Conservation (phyloP, 1,284 basidiomycete species). For the Bjerkandera adusta region DNA sequence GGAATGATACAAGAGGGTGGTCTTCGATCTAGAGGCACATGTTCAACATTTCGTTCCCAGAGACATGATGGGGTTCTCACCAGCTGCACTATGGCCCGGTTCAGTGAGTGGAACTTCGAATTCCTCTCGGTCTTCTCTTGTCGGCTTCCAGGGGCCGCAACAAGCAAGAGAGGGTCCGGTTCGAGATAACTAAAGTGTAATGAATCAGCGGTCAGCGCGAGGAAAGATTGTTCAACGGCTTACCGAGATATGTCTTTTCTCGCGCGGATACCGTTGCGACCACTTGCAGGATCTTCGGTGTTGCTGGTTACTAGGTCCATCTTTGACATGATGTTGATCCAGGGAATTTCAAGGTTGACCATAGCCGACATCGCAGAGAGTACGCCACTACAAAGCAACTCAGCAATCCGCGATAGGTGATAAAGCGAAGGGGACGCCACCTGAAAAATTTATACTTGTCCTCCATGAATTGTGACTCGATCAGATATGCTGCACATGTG, state of each 20-base stretch:
- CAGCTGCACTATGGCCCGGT: slow-evolving; percentile 92
- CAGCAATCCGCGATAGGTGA: slow-evolving; percentile 3
- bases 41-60: slow-evolving; percentile 7
- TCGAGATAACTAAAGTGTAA: slow-evolving; percentile 78
- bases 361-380: slow-evolving; percentile 98
- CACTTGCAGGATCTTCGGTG: slow-evolving; percentile 58
- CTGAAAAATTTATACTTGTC: slow-evolving; percentile 98
- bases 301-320: slow-evolving; percentile 91
- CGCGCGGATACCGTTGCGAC: slow-evolving; percentile 70
- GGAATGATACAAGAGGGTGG: slow-evolving; percentile 95
- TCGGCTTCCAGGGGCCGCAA: slow-evolving; percentile 57
- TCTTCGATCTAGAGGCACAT: slow-evolving; percentile 83
- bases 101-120: slow-evolving; percentile 90
- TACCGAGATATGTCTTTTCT: slow-evolving; percentile 79
- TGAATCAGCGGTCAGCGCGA: slow-evolving; percentile 6
- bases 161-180: slow-evolving; percentile 91
- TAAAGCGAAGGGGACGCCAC: slow-evolving; percentile 32
- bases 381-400: slow-evolving; percentile 68
- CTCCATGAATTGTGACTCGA: slow-evolving; percentile 99
- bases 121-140: slow-evolving; percentile 59
- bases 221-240: slow-evolving; percentile 4
- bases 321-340: slow-evolving; percentile 98
- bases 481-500: slow-evolving; percentile 84
- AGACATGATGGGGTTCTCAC: slow-evolving; percentile 44
- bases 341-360: slow-evolving; percentile 96